Percentiles rank a stretch among this genome's conserved stretches.
Evolutionary conservation across 2,329 filamentous ascomycete genomes (phyloP).

Genomic region (Aureobasidium melanogenum): DNA sequence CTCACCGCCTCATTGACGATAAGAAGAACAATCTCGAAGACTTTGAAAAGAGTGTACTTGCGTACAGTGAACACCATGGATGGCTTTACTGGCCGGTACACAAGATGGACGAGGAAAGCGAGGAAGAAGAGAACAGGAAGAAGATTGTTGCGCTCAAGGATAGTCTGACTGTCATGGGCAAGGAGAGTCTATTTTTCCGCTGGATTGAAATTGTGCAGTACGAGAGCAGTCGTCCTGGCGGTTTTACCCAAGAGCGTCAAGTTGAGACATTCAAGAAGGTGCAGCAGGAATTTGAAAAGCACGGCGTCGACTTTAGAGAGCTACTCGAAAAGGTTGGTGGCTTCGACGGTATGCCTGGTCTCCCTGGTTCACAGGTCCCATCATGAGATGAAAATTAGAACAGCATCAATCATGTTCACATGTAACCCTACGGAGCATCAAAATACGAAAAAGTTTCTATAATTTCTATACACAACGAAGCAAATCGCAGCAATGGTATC

Average conservation of each 20-base stretch:
- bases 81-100: slow-evolving; percentile 46
- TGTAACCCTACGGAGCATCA: not conserved
- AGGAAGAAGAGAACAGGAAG: slow-evolving; percentile 53
- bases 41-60: slow-evolving; percentile 61
- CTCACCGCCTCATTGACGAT: slow-evolving; percentile 59
- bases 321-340: slow-evolving; percentile 66
- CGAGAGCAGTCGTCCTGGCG: slow-evolving; percentile 63
- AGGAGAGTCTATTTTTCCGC: slow-evolving; percentile 81
- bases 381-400: not conserved
- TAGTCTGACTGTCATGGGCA: slow-evolving; percentile 63
- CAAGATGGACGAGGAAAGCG: slow-evolving; percentile 29
- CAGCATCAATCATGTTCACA: not conserved
- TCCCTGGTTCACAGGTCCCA: slow-evolving; percentile 17
- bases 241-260: slow-evolving; percentile 69
- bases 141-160: slow-evolving; percentile 78
- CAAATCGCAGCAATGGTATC: slow-evolving; percentile 3
- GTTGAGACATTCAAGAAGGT: slow-evolving; percentile 64
- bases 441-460: not conserved
- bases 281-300: slow-evolving; percentile 61
- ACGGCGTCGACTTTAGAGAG: slow-evolving; percentile 73
- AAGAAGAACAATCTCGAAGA: slow-evolving; percentile 53
- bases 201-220: slow-evolving; percentile 92
- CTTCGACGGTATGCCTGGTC: slow-evolving; percentile 46
- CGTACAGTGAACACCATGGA: slow-evolving; percentile 58
- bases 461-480: slow-evolving; percentile 3